Evolutionary conservation across 2,329 filamentous ascomycete genomes (phyloP).

Genomic region (Colletotrichum plurivorum): DNA sequence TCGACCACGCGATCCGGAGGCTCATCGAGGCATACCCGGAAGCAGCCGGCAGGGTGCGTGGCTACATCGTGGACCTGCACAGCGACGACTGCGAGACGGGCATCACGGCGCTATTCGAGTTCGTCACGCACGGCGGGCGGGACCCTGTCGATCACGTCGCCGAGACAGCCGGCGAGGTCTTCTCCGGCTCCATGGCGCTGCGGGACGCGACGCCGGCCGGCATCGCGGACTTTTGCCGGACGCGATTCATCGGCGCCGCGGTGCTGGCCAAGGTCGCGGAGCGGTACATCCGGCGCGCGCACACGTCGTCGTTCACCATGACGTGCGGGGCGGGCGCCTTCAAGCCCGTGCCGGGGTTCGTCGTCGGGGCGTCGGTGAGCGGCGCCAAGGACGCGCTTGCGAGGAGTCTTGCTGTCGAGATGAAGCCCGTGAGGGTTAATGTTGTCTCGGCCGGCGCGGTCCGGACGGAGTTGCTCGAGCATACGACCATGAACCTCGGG

Average conservation of each 20-base stretch:
- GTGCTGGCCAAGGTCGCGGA: slow-evolving; percentile 66
- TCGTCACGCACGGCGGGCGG: slow-evolving; percentile 60
- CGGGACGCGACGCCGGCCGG: slow-evolving; percentile 4
- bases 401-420: slow-evolving; percentile 71
- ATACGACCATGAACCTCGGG: slow-evolving; percentile 10
- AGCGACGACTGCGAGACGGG: slow-evolving; percentile 50
- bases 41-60: slow-evolving; percentile 1
- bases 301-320: slow-evolving; percentile 65
- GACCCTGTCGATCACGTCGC: slow-evolving; percentile 67
- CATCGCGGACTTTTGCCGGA: slow-evolving; percentile 55
- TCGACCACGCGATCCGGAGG: slow-evolving; percentile 44
- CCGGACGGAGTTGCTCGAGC: slow-evolving; percentile 57
- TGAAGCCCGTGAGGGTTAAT: slow-evolving; percentile 76
- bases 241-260: slow-evolving; percentile 53
- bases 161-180: slow-evolving; percentile 17
- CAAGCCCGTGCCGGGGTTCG: slow-evolving; percentile 66
- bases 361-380: slow-evolving; percentile 61
- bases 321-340: slow-evolving; percentile 68
- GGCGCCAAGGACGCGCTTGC: slow-evolving; percentile 67
- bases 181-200: neutral
- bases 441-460: slow-evolving; percentile 69
- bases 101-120: slow-evolving; percentile 62
- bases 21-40: slow-evolving; percentile 7
- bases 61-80: neutral
- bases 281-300: slow-evolving; percentile 57